phyloP scores from a whole-genome alignment of 257 asterid species.

The Ballota nigra region DNA sequence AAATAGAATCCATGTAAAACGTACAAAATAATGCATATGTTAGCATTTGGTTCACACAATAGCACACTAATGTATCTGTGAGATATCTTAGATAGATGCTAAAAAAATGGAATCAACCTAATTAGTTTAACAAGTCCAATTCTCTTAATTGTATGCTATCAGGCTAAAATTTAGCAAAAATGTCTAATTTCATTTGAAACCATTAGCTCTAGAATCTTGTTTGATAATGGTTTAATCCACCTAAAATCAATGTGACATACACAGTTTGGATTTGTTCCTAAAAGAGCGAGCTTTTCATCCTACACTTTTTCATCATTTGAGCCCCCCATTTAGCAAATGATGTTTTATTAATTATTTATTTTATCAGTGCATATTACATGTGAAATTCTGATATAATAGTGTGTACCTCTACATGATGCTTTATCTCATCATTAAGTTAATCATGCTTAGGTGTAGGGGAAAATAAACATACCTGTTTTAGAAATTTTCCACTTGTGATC shows the following conservation, averaged over 20 bases:
- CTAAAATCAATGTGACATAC: background rate
- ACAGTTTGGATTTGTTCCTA: no score
- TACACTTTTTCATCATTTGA: no score
- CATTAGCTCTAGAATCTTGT: background rate
- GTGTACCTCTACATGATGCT: background rate
- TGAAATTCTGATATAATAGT: background rate
- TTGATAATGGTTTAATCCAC: background rate
- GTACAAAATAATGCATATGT: background rate
- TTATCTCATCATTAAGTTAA: background rate
- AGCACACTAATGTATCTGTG: background rate
- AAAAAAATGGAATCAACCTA: background rate
- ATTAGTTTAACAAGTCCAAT: background rate
- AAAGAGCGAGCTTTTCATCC: no score
- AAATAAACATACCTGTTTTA: conserved; percentile 38
- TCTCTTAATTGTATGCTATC: no score
- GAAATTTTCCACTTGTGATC: conserved; percentile 64
- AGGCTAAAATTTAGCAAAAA: background rate
- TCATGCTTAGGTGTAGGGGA: background rate
- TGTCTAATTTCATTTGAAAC: background rate
- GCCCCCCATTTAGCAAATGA: no score
- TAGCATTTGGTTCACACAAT: background rate
- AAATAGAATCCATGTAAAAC: background rate
- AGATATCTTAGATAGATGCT: background rate
- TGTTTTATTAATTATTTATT: no score
- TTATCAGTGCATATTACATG: background rate